Evolutionary conservation across 2,329 filamentous ascomycete genomes (phyloP).

Genomic region (Zymoseptoria passerinii): DNA sequence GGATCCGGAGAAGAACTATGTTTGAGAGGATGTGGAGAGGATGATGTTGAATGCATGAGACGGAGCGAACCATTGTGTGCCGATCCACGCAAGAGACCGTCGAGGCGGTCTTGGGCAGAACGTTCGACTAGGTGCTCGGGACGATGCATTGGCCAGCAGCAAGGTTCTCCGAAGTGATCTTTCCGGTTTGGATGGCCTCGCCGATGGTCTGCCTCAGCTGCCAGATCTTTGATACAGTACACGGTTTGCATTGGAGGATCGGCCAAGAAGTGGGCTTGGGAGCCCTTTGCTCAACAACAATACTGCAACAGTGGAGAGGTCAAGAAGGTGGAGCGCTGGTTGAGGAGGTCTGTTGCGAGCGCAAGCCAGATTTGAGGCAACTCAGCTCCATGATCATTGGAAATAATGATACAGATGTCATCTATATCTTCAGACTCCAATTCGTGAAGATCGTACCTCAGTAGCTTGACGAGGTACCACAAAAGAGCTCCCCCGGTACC

Average conservation of each 20-base stretch:
- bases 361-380: not conserved
- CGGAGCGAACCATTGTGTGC: no score
- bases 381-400: not conserved
- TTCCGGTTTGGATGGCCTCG: no score
- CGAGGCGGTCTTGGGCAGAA: no score
- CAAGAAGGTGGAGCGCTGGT: not conserved
- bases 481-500: not conserved
- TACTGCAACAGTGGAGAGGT: no score
- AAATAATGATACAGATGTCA: not conserved
- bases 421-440: not conserved
- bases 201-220: not conserved
- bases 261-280: no score
- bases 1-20: slow-evolving; percentile 77
- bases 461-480: not conserved
- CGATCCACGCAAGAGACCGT: no score
- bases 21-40: slow-evolving; percentile 33
- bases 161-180: not conserved
- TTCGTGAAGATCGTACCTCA: not conserved
- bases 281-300: no score
- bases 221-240: no score
- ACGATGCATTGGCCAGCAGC: not conserved
- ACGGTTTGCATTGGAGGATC: no score
- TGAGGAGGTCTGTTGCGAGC: not conserved
- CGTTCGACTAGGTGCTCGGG: not conserved
- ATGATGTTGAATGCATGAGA: not conserved